These are phyloP conservation scores for Malus hybrid DNA, from an alignment of 331 rosid species.

Conservation along the genomic window DNA sequence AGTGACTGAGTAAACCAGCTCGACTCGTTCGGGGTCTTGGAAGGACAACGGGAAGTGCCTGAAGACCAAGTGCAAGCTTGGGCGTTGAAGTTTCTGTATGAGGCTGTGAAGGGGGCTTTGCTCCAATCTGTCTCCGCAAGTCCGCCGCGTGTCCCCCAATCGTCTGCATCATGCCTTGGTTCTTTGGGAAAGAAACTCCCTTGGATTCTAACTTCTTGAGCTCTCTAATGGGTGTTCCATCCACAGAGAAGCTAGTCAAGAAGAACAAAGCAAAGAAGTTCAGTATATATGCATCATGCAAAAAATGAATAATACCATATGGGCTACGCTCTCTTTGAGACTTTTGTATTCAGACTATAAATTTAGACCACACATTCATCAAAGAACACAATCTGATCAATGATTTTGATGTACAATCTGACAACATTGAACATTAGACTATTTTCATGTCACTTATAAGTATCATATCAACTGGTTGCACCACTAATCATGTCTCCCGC, in stretches of 20 bases:
- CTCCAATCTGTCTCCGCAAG: constrained; percentile 51
- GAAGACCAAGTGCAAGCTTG: constrained; percentile 52
- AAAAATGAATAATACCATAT: neutral
- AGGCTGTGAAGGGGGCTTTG: constrained; percentile 57
- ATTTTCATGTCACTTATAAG: neutral
- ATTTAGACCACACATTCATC: neutral
- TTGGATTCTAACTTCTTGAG: constrained; percentile 50
- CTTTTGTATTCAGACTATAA: too few species aligned
- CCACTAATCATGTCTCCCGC: neutral
- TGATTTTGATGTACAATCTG: neutral
- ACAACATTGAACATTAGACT: too few species aligned
- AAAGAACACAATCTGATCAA: neutral
- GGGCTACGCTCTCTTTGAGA: neutral
- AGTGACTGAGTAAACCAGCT: constrained; percentile 19
- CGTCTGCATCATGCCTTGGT: constrained; percentile 52
- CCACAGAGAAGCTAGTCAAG: constrained; percentile 39
- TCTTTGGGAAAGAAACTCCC: constrained; percentile 36
- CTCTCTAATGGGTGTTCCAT: constrained; percentile 53
- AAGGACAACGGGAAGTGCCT: constrained; percentile 11
- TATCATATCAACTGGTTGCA: neutral
- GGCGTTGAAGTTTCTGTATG: constrained; percentile 38
- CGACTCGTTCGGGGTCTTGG: neutral
- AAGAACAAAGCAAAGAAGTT: neutral
- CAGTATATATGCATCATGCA: neutral
- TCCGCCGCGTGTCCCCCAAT: constrained; percentile 73